Percentiles rank a stretch among this genome's conserved stretches.
Evolutionary conservation across 2,329 filamentous ascomycete genomes (phyloP).

Genomic region (Colletotrichum falcatum): DNA sequence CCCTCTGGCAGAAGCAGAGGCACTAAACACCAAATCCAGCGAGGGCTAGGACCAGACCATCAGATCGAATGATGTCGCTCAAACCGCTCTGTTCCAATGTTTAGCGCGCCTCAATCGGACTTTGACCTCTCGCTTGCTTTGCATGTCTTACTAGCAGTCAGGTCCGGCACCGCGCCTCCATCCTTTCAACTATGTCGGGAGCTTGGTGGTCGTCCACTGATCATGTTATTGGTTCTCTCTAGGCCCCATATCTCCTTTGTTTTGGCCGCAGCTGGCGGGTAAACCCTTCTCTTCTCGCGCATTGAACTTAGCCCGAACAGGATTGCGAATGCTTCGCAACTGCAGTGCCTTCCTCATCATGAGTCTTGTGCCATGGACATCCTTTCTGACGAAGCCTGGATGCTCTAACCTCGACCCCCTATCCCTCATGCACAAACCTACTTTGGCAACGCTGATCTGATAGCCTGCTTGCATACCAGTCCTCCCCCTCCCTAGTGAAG

Average conservation of each 20-base stretch:
- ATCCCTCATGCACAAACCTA: not conserved
- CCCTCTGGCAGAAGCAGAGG: constrained; percentile 1
- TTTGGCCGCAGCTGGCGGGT: not conserved
- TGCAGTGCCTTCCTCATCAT: not conserved
- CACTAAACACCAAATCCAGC: not conserved
- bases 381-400: not conserved
- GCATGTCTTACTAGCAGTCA: not conserved
- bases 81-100: constrained; percentile 16
- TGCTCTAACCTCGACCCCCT: not conserved
- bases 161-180: constrained; percentile 14
- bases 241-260: constrained; percentile 1
- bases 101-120: constrained; percentile 12
- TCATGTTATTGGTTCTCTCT: not conserved
- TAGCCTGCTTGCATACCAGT: not conserved
- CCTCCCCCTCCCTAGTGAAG: not conserved
- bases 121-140: constrained; percentile 2
- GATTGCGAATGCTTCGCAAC: not conserved
- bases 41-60: constrained; percentile 17
- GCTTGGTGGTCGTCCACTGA: constrained; percentile 17
- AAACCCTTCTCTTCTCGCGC: constrained; percentile 8
- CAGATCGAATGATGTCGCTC: constrained; percentile 16
- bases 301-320: not conserved
- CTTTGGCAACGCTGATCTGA: constrained; percentile 7
- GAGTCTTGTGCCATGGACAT: constrained; percentile 7
- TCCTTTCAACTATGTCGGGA: not conserved